phyloP scores from a whole-genome alignment of 169 alveolate species.

The Besnoitia besnoiti region DNA sequence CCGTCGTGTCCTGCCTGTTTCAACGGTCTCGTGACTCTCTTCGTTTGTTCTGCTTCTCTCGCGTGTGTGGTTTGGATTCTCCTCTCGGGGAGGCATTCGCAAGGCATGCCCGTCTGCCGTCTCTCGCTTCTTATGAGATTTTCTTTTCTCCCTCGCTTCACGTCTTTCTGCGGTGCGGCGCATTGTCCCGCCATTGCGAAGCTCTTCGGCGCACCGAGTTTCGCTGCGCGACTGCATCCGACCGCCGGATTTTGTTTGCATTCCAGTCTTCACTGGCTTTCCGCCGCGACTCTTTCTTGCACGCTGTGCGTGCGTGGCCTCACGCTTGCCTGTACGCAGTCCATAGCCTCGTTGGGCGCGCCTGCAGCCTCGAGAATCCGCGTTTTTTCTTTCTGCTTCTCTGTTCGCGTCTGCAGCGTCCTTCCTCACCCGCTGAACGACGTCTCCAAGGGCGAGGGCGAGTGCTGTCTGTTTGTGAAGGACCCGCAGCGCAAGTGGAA shows the following conservation, averaged over 20 bases:
- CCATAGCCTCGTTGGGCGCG: not conserved
- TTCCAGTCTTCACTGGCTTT: not conserved
- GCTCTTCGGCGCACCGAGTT: too few relatives aligned
- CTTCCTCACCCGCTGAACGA: constrained; percentile 60
- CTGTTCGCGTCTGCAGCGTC: constrained; percentile 45
- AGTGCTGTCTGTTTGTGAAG: constrained; percentile 70
- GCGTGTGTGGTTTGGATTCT: not conserved
- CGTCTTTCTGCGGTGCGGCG: too few relatives aligned
- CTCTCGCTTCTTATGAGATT: not conserved
- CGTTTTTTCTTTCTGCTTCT: not conserved
- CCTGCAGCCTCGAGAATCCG: not conserved
- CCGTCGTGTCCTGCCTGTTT: too few relatives aligned
- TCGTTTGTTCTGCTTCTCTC: not conserved
- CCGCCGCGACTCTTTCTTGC: not conserved
- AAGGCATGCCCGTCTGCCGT: not conserved
- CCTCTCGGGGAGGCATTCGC: not conserved
- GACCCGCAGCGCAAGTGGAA: constrained; percentile 81
- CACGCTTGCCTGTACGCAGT: not conserved
- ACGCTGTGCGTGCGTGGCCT: not conserved
- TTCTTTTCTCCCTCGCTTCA: too few relatives aligned
- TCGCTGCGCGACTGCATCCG: too few relatives aligned
- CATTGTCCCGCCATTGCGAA: too few relatives aligned
- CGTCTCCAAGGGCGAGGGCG: constrained; percentile 54
- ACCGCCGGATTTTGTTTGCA: too few relatives aligned
- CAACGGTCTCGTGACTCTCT: too few relatives aligned